Conservation (phyloP, 495 filamentous ascomycete genomes). For the Xeromyces bisporus region DNA sequence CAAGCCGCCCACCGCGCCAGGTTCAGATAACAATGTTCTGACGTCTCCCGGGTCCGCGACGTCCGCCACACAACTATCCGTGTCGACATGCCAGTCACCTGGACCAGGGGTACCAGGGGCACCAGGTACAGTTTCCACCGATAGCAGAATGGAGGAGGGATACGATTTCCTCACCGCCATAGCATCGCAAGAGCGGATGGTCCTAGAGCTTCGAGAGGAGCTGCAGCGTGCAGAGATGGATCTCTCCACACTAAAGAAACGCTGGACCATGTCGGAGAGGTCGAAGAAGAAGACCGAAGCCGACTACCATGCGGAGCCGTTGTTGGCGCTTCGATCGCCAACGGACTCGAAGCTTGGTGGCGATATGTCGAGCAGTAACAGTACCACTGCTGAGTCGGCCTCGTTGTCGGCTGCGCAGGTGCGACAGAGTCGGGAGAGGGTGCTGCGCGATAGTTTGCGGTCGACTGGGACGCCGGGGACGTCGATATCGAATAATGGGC, state of each 20-base stretch:
- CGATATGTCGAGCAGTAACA: constrained; percentile 10
- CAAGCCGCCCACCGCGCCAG: constrained; percentile 15
- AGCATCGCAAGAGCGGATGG: constrained; percentile 81
- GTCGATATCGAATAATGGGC: constrained; percentile 25
- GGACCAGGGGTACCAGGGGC: too few relatives aligned
- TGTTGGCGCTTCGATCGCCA: constrained; percentile 37
- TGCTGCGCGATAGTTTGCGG: constrained; percentile 31
- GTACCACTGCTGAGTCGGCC: constrained; percentile 13
- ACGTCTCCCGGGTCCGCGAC: constrained; percentile 25
- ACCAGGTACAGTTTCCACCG: constrained; percentile 23
- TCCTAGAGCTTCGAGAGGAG: constrained; percentile 84
- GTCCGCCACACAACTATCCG: constrained; percentile 19
- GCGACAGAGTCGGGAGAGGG: constrained; percentile 29
- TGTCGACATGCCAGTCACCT: constrained; percentile 14
- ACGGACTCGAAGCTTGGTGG: constrained; percentile 9
- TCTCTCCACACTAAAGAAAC: constrained; percentile 58
- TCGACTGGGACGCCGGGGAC: constrained; percentile 15
- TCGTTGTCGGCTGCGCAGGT: constrained; percentile 17
- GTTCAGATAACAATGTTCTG: constrained; percentile 11
- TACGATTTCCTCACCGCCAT: constrained; percentile 73
- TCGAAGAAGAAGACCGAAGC: constrained; percentile 57
- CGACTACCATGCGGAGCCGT: constrained; percentile 33
- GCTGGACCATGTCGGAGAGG: constrained; percentile 64
- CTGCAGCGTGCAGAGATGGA: constrained; percentile 64
- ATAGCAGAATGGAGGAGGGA: constrained; percentile 32